Percentiles rank a stretch among this genome's conserved stretches.
phyloP scores from a whole-genome alignment of 2,329 filamentous ascomycete genomes.

The Penicillium sp. region DNA sequence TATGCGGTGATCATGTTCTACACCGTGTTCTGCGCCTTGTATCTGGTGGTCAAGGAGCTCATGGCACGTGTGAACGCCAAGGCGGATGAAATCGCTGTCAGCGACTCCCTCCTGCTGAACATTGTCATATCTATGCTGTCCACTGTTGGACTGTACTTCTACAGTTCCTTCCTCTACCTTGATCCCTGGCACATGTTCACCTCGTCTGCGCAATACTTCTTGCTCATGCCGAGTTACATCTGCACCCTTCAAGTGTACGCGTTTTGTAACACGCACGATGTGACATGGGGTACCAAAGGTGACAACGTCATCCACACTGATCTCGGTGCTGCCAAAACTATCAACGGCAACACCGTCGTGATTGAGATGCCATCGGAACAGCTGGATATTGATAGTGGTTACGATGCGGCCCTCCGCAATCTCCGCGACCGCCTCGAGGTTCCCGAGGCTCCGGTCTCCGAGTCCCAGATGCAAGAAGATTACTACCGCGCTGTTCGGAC shows the following conservation, averaged over 20 bases:
- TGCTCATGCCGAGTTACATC: constrained; percentile 86
- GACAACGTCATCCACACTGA: constrained; percentile 94
- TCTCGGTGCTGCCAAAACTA: constrained; percentile 74
- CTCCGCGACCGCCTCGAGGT: constrained; percentile 90
- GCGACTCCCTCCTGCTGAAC: constrained; percentile 90
- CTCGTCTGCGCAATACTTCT: constrained; percentile 82
- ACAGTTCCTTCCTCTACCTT: constrained; percentile 93
- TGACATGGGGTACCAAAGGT: constrained; percentile 97
- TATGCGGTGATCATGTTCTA: constrained; percentile 94
- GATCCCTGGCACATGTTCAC: constrained; percentile 99
- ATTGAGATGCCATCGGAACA: constrained; percentile 97
- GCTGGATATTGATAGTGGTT: constrained; percentile 94
- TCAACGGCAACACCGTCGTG: constrained; percentile 74
- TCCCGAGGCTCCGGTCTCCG: constrained; percentile 53
- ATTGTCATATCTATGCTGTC: constrained; percentile 84
- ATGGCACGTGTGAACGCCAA: constrained; percentile 42
- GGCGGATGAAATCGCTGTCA: constrained; percentile 51
- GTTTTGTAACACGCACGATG: constrained; percentile 98
- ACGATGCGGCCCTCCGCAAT: constrained; percentile 94
- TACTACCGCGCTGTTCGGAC: constrained; percentile 97
- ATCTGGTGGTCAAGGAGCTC: constrained; percentile 81
- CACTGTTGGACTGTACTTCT: constrained; percentile 87
- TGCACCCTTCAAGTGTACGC: constrained; percentile 97
- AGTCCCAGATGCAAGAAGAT: constrained; percentile 88
- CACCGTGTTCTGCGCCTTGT: constrained; percentile 81